Evolutionary conservation across 2,329 filamentous ascomycete species (phyloP), one percentile per base, ranked within the genome.

Genomic region (Aphanocladium album): DNA sequence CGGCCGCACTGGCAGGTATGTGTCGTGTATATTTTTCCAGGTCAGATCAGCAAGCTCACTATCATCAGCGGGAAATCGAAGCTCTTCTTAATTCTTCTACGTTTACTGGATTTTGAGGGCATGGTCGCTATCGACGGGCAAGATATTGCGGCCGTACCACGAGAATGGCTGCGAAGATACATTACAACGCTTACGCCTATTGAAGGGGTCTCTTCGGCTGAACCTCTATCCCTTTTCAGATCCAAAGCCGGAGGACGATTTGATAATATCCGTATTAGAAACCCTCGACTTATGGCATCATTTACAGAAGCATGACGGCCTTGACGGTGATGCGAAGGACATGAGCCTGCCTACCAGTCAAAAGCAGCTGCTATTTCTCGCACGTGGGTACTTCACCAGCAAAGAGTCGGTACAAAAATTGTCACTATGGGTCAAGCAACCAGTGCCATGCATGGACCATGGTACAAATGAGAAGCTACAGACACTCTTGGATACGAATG

Each of bases 111-210:
- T 12, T 59, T 47, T 41, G 47, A 39, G 16, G 64, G 66, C 2
- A 69, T 60, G 12, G 76, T 82, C 39, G 66, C 61, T 1, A 71
- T 83, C n/a, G 79, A 81, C 59, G 72, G 71, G 0, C 59, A 77
- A 3, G 73, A 78, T 35, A 69, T 80, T 16, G 66, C 71, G 2
- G 70, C 64, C 7, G 64, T 80, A 2, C 72, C 74, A 1, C 76
- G 73, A 25, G 69, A 77, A 47, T 67, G 67, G 0, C 68, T 81
- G 14, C 77, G 80, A 35, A 69, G 70, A 2, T 68, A 73, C 2
- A 69, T 82, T 11, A 74, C 76, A 23, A 73, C 74, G 3, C 66
- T 82, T 5, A 76, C 79, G 0, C 79, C 81, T 77, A 5, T 68
- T 81, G 7, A 71, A 73, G 2, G 77, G 74, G n/a, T 75, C 70